Conservation (phyloP, 805 yeast genomes). For the Metschnikowia dekortorum region DNA sequence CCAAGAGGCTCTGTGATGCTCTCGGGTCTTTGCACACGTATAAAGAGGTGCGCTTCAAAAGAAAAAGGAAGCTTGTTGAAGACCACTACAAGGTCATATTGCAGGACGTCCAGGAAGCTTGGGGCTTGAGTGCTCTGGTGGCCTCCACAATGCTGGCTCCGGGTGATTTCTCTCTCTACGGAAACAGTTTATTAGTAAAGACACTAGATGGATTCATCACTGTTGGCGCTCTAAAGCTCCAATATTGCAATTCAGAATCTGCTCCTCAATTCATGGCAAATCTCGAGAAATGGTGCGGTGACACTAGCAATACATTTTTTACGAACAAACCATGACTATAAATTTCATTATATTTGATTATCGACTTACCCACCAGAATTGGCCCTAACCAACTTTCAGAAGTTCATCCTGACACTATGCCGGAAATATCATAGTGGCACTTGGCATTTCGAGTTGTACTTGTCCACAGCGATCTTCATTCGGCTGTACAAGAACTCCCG, state of each 20-base stretch:
- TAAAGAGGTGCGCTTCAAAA: slow-evolving; percentile 30
- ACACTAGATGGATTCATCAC: slow-evolving; percentile 43
- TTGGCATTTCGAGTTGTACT: slow-evolving; percentile 68
- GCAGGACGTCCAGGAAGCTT: slow-evolving; percentile 27
- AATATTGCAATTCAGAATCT: slow-evolving; percentile 47
- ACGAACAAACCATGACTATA: not conserved
- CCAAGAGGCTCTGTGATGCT: slow-evolving; percentile 44
- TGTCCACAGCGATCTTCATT: slow-evolving; percentile 76
- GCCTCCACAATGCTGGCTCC: slow-evolving; percentile 7
- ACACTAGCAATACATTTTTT: slow-evolving; percentile 13
- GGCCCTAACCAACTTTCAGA: too few relatives aligned
- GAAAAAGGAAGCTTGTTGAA: slow-evolving; percentile 25
- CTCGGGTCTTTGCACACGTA: slow-evolving; percentile 55
- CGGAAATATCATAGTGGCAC: slow-evolving; percentile 23
- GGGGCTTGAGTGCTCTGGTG: not conserved
- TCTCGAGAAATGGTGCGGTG: slow-evolving; percentile 46
- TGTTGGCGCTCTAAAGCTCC: slow-evolving; percentile 44
- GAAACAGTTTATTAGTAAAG: slow-evolving; percentile 31
- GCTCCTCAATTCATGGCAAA: slow-evolving; percentile 41
- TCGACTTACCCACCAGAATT: too few relatives aligned
- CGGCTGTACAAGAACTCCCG: slow-evolving; percentile 63
- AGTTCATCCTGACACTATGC: too few relatives aligned
- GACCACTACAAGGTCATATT: slow-evolving; percentile 42
- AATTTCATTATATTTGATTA: too few relatives aligned
- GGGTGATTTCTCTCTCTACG: slow-evolving; percentile 21